Base-by-base conservation (phyloP, 1,139 yeast genomes). In the Nakaseomyces kungkrabaensis region DNA sequence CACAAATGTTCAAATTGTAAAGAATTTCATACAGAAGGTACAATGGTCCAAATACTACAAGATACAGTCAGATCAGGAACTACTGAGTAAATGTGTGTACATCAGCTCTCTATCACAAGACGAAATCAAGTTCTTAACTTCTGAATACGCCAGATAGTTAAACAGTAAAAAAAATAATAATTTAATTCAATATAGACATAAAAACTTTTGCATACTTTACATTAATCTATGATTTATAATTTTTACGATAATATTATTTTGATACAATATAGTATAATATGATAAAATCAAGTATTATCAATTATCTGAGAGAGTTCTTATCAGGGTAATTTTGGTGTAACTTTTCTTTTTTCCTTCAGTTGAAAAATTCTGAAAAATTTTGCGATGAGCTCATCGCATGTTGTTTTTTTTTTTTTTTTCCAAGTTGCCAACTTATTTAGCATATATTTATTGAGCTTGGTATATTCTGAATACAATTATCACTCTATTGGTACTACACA, bases 61-160 rank as follows among this genome's bases (percentile, higher is more conserved):
- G 37, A 65, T 77, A 13, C 66, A 70, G 36, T 63, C 71, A 3
- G 70, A 82, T 51, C 75, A 77, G 7, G 90, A 85, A 51, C 67
- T 88, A 33, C 68, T 89, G 53, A 84, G 95, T 50, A 87, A 83
- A 64, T 88, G 97, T 67, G 75, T 89, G 44, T 89, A 89, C 67
- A 77, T 89, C 54, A 81, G 85, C 58, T 77, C 92, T 1, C 71
- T 89, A 52, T 80, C 87, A 43, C 85, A 80, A 56, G 86, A 81
- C 38, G 95, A 88, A 66, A 85, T 88, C 22, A 51, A 56, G 8
- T 52, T 52, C 24, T 38, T 57, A 40, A 50, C 54, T 5, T 13
- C 48, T 3, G 42, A 41, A 32, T 26, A 25, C 7, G 32, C 27
- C 31, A 11, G 48, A 25, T 29, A 29, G 31, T 17, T 17, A 17